Conservation (phyloP, 2,329 filamentous ascomycete species). For the Myriosclerotinia scirpicola region DNA sequence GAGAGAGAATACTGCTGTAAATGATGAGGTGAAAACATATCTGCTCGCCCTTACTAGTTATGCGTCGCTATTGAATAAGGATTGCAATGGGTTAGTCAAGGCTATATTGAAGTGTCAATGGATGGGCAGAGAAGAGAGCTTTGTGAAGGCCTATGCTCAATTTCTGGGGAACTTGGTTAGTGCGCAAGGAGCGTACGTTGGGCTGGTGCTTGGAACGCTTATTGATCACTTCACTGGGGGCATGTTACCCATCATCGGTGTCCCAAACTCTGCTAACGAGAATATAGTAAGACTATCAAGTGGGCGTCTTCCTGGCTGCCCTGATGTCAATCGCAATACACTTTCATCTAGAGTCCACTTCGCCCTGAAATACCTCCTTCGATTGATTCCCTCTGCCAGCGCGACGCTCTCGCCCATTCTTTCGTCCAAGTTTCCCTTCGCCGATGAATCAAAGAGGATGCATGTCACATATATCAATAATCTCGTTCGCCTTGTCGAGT, state of each 20-base stretch:
- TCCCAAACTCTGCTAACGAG: slow-evolving; percentile 44
- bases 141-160: slow-evolving; percentile 65
- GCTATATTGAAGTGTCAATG: slow-evolving; percentile 61
- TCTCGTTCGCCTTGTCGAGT: slow-evolving; percentile 72
- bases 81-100: slow-evolving; percentile 59
- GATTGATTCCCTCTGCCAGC: slow-evolving; percentile 77
- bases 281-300: slow-evolving; percentile 42
- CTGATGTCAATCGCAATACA: slow-evolving; percentile 60
- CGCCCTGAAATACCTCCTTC: slow-evolving; percentile 72
- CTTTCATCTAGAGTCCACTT: slow-evolving; percentile 73
- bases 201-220: slow-evolving; percentile 74
- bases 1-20: slow-evolving; percentile 31
- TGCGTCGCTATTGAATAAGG: slow-evolving; percentile 58
- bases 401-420: slow-evolving; percentile 68
- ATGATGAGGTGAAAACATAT: slow-evolving; percentile 54
- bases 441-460: slow-evolving; percentile 72
- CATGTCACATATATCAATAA: slow-evolving; percentile 90
- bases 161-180: slow-evolving; percentile 74
- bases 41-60: slow-evolving; percentile 63
- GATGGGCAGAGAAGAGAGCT: slow-evolving; percentile 64
- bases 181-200: slow-evolving; percentile 77
- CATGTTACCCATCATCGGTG: slow-evolving; percentile 36
- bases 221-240: slow-evolving; percentile 70
- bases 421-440: slow-evolving; percentile 68
- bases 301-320: slow-evolving; percentile 47